Evolutionary conservation across 768 basidiomycete genomes (phyloP).

Genomic region (Pleurotus tuber-regium): DNA sequence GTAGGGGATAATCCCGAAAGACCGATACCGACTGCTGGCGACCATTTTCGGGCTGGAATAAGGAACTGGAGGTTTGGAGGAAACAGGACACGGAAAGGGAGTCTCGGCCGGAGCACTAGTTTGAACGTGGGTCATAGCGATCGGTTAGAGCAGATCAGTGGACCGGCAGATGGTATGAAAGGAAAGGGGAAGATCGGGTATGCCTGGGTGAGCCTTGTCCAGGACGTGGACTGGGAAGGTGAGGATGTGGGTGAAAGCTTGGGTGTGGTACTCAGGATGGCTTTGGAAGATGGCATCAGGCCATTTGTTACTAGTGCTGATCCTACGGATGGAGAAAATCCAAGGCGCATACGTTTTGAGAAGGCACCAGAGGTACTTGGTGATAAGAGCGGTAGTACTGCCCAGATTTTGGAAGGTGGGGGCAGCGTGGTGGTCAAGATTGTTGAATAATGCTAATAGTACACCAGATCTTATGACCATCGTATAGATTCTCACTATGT

Average conservation of each 20-base stretch:
- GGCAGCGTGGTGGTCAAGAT: constrained; percentile 15
- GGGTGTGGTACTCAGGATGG: constrained; percentile 37
- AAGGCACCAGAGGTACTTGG: not conserved
- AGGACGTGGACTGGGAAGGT: constrained; percentile 84
- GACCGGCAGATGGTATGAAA: constrained; percentile 14
- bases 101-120: constrained; percentile 15
- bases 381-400: not conserved
- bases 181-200: constrained; percentile 57
- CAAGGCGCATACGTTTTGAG: not conserved
- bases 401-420: constrained; percentile 10
- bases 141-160: not conserved
- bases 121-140: not conserved
- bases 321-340: not conserved
- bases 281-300: constrained; percentile 38
- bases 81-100: constrained; percentile 11
- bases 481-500: too few relatives aligned
- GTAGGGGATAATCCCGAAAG: constrained; percentile 69
- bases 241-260: constrained; percentile 60
- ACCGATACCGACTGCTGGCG: constrained; percentile 65
- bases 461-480: too few relatives aligned
- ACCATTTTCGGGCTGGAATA: constrained; percentile 72
- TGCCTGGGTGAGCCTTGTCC: constrained; percentile 77
- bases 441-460: too few relatives aligned
- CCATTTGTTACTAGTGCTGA: not conserved
- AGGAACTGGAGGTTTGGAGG: constrained; percentile 49